Percentiles rank a stretch among this genome's conserved stretches.
These are phyloP conservation scores for Candida multigemmis DNA, from an alignment of 805 yeast species.

Conservation along the genomic window DNA sequence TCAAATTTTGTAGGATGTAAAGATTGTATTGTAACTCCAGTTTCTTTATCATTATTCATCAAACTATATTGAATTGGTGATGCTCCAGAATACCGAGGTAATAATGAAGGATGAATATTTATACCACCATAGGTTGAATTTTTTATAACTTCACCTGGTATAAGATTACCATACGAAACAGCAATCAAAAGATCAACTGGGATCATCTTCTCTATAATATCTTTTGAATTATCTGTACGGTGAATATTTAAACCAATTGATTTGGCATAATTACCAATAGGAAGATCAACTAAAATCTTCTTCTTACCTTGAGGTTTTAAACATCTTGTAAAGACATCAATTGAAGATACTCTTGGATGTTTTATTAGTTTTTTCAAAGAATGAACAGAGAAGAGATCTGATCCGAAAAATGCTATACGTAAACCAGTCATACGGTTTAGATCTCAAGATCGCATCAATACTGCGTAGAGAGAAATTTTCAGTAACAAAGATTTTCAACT, in stretches of 20 bases:
- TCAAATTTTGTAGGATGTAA: constrained; percentile 85
- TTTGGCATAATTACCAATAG: constrained; percentile 37
- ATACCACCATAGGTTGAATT: constrained; percentile 55
- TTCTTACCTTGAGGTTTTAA: constrained; percentile 62
- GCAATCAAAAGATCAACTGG: constrained; percentile 69
- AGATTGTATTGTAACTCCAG: constrained; percentile 89
- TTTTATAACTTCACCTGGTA: constrained; percentile 53
- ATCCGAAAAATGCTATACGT: constrained; percentile 75
- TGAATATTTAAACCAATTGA: constrained; percentile 22
- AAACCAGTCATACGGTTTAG: no score
- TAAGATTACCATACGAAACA: constrained; percentile 80
- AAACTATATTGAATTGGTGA: constrained; percentile 83
- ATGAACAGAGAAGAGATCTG: constrained; percentile 59
- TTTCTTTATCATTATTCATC: constrained; percentile 45
- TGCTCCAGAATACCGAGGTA: constrained; percentile 80
- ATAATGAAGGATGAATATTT: constrained; percentile 86
- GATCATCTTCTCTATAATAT: constrained; percentile 17
- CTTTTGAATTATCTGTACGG: constrained; percentile 43
- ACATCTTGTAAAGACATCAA: constrained; percentile 57
- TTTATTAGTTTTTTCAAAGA: constrained; percentile 34
- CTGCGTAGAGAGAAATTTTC: no score
- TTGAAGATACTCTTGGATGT: constrained; percentile 9
- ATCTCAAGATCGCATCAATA: no score
- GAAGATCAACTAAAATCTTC: constrained; percentile 38
- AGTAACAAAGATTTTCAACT: background rate